Evolutionary conservation across 2,329 filamentous ascomycete genomes (phyloP).

Genomic region (Rhynchosporium agropyri): DNA sequence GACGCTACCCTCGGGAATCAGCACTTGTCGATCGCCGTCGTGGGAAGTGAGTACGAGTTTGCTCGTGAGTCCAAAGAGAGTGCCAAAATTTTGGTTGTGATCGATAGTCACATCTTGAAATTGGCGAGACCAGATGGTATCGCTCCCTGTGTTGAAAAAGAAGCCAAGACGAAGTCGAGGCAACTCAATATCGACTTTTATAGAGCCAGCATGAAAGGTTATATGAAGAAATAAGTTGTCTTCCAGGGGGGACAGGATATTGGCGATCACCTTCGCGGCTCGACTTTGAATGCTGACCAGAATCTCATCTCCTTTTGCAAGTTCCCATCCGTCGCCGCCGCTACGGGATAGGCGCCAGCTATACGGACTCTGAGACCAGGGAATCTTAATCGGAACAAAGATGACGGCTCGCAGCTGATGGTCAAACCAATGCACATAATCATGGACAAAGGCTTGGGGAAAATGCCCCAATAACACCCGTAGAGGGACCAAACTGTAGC

Average conservation of each 20-base stretch:
- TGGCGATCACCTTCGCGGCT: constrained; percentile 17
- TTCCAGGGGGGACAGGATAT: constrained; percentile 46
- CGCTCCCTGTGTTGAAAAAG: constrained; percentile 33
- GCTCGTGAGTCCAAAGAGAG: constrained; percentile 52
- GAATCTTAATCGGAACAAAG: constrained; percentile 15
- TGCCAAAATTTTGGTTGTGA: constrained; percentile 48
- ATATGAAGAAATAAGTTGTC: constrained; percentile 43
- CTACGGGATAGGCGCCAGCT: constrained; percentile 20
- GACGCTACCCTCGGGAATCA: constrained; percentile 46
- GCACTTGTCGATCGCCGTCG: constrained; percentile 41
- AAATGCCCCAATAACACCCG: constrained; percentile 21
- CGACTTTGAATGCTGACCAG: constrained; percentile 24
- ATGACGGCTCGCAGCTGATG: not conserved
- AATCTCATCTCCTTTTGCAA: constrained; percentile 12
- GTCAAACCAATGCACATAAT: constrained; percentile 27
- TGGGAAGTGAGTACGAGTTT: constrained; percentile 51
- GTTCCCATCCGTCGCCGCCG: not conserved
- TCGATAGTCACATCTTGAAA: constrained; percentile 55
- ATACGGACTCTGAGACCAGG: constrained; percentile 17
- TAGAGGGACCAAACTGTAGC: constrained; percentile 21
- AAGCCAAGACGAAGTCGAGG: constrained; percentile 55
- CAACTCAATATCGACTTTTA: constrained; percentile 44
- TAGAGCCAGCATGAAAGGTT: constrained; percentile 27
- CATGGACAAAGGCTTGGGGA: constrained; percentile 21
- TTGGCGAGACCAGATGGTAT: constrained; percentile 49